phyloP scores from a whole-genome alignment of 208 protist species.

The Endotrypanum monterogeii region DNA sequence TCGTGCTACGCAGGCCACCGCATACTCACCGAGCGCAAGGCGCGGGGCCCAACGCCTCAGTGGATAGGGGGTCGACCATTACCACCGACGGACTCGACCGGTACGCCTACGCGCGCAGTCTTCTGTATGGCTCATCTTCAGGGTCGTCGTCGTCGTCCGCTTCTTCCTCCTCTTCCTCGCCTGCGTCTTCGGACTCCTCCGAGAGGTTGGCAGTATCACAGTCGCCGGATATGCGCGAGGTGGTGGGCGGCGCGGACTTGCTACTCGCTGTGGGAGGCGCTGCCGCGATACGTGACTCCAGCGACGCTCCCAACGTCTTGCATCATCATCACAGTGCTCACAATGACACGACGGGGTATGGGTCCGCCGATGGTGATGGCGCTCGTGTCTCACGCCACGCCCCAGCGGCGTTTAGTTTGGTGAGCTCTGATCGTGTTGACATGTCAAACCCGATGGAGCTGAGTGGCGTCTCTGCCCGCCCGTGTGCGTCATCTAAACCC shows the following conservation, averaged over 20 bases:
- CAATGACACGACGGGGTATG: neutral
- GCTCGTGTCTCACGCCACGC: neutral
- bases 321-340: neutral
- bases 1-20: slow-evolving; percentile 21
- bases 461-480: neutral
- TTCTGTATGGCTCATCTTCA: slow-evolving; percentile 26
- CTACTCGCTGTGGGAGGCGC: neutral
- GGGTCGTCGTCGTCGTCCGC: slow-evolving; percentile 13
- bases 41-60: neutral
- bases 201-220: neutral
- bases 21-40: slow-evolving; percentile 2
- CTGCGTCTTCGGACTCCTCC: neutral
- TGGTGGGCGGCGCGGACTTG: neutral
- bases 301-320: neutral
- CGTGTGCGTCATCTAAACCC: neutral
- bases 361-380: neutral
- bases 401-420: slow-evolving; percentile 24
- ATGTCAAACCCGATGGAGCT: neutral
- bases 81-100: slow-evolving; percentile 5
- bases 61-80: neutral
- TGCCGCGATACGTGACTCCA: neutral
- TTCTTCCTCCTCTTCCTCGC: too few species aligned
- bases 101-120: slow-evolving; percentile 15
- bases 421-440: slow-evolving; percentile 9
- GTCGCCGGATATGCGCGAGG: slow-evolving; percentile 3